Percentiles rank a stretch among this genome's conserved stretches.
Evolutionary conservation across 805 yeast species (phyloP).

Genomic region (Candida glaebosa): DNA sequence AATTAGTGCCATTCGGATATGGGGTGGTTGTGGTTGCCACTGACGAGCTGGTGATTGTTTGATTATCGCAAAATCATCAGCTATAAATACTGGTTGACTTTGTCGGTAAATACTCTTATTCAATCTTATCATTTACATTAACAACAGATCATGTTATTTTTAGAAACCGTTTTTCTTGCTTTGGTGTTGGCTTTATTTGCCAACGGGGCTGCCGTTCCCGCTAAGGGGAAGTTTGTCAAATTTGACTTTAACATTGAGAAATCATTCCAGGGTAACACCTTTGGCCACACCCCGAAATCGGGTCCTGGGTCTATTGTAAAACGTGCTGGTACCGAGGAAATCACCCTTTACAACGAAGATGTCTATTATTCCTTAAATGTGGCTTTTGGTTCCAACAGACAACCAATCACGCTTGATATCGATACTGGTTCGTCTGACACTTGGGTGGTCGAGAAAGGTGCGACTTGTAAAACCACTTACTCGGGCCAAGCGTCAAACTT

Average conservation of each 20-base stretch:
- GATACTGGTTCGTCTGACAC: slow-evolving; percentile 27
- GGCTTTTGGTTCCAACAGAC: slow-evolving; percentile 12
- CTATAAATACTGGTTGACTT: too few species aligned
- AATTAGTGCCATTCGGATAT: not conserved
- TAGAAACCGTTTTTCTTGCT: slow-evolving; percentile 2
- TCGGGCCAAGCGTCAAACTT: slow-evolving; percentile 3
- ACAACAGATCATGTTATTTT: slow-evolving; percentile 4
- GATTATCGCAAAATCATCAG: not conserved
- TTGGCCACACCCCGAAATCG: slow-evolving; percentile 3
- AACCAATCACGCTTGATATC: slow-evolving; percentile 16
- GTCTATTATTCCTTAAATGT: slow-evolving; percentile 4
- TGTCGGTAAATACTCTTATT: too few species aligned
- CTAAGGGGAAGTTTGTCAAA: not conserved
- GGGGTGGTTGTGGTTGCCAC: not conserved
- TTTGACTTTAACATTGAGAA: not conserved
- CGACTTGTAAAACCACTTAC: slow-evolving; percentile 17
- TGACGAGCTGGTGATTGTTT: not conserved
- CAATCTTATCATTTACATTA: too few species aligned
- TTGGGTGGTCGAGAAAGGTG: slow-evolving; percentile 24
- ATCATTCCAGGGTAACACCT: slow-evolving; percentile 1
- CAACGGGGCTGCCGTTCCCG: slow-evolving; percentile 3
- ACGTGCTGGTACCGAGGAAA: slow-evolving; percentile 1
- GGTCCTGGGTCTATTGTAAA: not conserved
- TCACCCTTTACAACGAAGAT: slow-evolving; percentile 4
- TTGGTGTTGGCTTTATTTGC: slow-evolving; percentile 1